Evolutionary conservation across 2,329 filamentous ascomycete species (phyloP).

Genomic region (Alternaria burnsii): DNA sequence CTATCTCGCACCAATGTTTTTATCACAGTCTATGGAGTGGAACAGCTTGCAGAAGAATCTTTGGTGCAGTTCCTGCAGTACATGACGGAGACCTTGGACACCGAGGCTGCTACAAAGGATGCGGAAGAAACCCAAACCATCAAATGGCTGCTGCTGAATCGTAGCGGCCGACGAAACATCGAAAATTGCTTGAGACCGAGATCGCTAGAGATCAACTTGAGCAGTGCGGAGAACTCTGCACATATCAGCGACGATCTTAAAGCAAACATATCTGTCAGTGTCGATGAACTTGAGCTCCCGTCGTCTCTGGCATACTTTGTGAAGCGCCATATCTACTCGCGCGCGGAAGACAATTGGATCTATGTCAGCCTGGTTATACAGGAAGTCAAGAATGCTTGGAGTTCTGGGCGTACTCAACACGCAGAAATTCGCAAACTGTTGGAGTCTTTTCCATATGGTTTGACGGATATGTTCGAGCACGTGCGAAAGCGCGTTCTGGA

Average conservation of each 20-base stretch:
- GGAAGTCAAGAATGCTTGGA: constrained; percentile 32
- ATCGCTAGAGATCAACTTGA: constrained; percentile 29
- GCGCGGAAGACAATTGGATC: constrained; percentile 33
- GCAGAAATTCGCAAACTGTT: constrained; percentile 30
- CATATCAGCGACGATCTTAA: constrained; percentile 29
- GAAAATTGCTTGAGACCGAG: constrained; percentile 23
- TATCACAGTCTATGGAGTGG: constrained; percentile 29
- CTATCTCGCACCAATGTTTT: constrained; percentile 21
- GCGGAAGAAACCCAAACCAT: constrained; percentile 13
- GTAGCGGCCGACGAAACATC: constrained; percentile 31
- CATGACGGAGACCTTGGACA: constrained; percentile 13
- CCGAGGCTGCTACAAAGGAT: background rate
- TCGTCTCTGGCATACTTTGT: constrained; percentile 32
- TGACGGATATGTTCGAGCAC: constrained; percentile 37
- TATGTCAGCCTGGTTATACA: constrained; percentile 35
- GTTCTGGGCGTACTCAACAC: constrained; percentile 17
- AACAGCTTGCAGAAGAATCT: constrained; percentile 32
- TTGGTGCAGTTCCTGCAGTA: constrained; percentile 24
- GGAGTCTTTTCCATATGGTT: constrained; percentile 34
- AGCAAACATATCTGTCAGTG: constrained; percentile 24
- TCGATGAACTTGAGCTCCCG: constrained; percentile 26
- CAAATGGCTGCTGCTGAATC: constrained; percentile 32
- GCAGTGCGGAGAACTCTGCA: constrained; percentile 24
- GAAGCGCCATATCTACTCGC: constrained; percentile 31
- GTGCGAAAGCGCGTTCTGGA: constrained; percentile 29